Evolutionary conservation across 495 filamentous ascomycete genomes (phyloP).

Genomic region (Aspergillus carlsbadensis): DNA sequence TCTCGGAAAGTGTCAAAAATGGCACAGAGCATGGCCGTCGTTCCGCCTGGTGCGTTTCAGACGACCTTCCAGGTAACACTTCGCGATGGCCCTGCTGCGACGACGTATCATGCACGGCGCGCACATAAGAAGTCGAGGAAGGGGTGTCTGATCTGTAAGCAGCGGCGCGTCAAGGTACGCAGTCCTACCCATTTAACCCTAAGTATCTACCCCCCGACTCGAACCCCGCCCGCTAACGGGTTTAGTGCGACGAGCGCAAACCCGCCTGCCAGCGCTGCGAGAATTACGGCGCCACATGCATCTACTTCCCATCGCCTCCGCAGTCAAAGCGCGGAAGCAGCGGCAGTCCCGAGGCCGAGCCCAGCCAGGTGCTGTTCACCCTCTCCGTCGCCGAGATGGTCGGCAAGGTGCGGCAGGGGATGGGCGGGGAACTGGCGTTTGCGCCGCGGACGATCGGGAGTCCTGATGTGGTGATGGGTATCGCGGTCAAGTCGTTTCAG

Average conservation of each 20-base stretch:
- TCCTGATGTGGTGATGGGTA: not conserved
- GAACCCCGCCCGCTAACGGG: too few species aligned
- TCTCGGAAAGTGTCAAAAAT: not conserved
- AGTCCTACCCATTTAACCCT: not conserved
- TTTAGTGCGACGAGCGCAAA: constrained; percentile 41
- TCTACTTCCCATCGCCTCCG: constrained; percentile 13
- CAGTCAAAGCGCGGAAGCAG: not conserved
- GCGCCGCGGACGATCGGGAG: constrained; percentile 1
- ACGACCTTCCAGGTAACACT: constrained; percentile 23
- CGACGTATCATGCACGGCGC: constrained; percentile 20
- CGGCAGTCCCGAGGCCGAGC: not conserved
- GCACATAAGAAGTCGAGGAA: constrained; percentile 35
- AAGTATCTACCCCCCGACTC: too few species aligned
- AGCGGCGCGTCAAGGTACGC: constrained; percentile 34
- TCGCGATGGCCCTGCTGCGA: not conserved
- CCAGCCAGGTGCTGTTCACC: constrained; percentile 12
- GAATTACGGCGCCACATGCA: constrained; percentile 29
- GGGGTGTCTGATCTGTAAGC: constrained; percentile 36
- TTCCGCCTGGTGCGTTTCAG: constrained; percentile 11
- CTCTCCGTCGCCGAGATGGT: constrained; percentile 21
- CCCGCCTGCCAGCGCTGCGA: constrained; percentile 32
- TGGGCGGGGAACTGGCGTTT: constrained; percentile 7
- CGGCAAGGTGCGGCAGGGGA: constrained; percentile 10
- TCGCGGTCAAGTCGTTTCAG: constrained; percentile 30
- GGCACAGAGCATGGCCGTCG: not conserved